Base-by-base conservation (phyloP, 2,329 filamentous ascomycete genomes). In the Calonectria hawksworthii region DNA sequence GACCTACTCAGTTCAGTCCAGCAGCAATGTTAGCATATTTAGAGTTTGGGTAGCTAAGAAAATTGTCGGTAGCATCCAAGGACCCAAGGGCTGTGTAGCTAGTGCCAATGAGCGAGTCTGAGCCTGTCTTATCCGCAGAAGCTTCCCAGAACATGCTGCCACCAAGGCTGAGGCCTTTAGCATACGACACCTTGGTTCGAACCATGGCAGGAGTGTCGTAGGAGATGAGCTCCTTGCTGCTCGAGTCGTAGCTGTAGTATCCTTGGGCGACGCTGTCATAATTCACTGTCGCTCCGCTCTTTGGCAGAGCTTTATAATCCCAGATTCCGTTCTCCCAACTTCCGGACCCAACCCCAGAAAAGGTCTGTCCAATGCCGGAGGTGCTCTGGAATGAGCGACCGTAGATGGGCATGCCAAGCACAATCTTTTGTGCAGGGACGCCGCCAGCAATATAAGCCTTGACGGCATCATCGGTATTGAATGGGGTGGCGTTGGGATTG, bases 101-200 rank as follows among this genome's bases (percentile, higher is more conserved):
- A 2, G 89, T 88, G n/a, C 83, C 80, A 61, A 94, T 92, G 76
- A 96, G 85, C 78, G 92, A 94, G 3, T 89, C 88, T 13, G 84
- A 85, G 18, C 89, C 91, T 5, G 80, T 87, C 79, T 89, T 89
- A 82, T 97, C 95, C 3, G 89, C 92, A 73, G 92, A 94, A 13
- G 91, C 92, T 83, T 97, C 94, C 95, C 95, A 98, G 90, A 94
- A 97, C 94, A 97, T 96, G 28, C 90, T 92, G 23, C 95, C 95
- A 4, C 93, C 94, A 0, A 97, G 88, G 0, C 91, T 89, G 61
- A 88, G 87, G 59, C 85, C 83, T 89, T 88, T 76, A 95, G 90
- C 34, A 82, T 93, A 96, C 6, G 86, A 80, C 2, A 92, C 91
- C 86, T 96, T 98, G 75, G 85, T 82, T 65, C 85, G 82, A 18